These are phyloP conservation scores for Phylloporus rhodoxanthus DNA, from an alignment of 768 basidiomycete species.

Conservation along the genomic window DNA sequence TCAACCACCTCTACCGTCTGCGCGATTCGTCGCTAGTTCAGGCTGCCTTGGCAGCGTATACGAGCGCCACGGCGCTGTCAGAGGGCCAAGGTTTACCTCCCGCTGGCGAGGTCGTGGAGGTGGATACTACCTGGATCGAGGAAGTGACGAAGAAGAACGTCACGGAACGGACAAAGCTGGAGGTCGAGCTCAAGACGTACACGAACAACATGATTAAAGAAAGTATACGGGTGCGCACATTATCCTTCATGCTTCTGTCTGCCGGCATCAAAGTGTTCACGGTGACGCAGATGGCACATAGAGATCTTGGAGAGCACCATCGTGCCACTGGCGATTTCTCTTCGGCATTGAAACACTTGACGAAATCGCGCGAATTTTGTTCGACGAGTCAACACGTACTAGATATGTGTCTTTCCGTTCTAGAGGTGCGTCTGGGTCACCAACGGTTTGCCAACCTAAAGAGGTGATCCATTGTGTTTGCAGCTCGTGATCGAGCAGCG, in stretches of 20 bases:
- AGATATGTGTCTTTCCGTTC: slow-evolving; percentile 81
- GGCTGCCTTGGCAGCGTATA: slow-evolving; percentile 47
- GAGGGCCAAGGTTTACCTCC: slow-evolving; percentile 41
- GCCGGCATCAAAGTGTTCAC: neutral
- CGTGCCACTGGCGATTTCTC: slow-evolving; percentile 67
- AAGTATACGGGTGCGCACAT: slow-evolving; percentile 73
- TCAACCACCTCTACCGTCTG: slow-evolving; percentile 57
- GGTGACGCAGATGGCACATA: slow-evolving; percentile 69
- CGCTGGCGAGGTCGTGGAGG: slow-evolving; percentile 40
- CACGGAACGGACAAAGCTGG: slow-evolving; percentile 75
- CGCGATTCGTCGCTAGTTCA: slow-evolving; percentile 64
- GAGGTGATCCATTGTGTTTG: neutral
- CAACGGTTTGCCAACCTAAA: neutral
- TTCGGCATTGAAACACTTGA: slow-evolving; percentile 71
- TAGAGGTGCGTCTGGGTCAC: slow-evolving; percentile 50
- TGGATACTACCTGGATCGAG: slow-evolving; percentile 73
- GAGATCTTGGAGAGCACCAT: slow-evolving; percentile 81
- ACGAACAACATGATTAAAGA: slow-evolving; percentile 98
- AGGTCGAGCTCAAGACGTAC: slow-evolving; percentile 93
- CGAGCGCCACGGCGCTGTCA: slow-evolving; percentile 33
- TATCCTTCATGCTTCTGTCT: neutral
- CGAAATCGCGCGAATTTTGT: slow-evolving; percentile 91
- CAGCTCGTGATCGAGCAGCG: slow-evolving; percentile 82
- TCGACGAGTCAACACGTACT: slow-evolving; percentile 88
- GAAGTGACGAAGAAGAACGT: slow-evolving; percentile 57